Conservation (phyloP, 73 alveolate species). For the Stentor coeruleus region DNA sequence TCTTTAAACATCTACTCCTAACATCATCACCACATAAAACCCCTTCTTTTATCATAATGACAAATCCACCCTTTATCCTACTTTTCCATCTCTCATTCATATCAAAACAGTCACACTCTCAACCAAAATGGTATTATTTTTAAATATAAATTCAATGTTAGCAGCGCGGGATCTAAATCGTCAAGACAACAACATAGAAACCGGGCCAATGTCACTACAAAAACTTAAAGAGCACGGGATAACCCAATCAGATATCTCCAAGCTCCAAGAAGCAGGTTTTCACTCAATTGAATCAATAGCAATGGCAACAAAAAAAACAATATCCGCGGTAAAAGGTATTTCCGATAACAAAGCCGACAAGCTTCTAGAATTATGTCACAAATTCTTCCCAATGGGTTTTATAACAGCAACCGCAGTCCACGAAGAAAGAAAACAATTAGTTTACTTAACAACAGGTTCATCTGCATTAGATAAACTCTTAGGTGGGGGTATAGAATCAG, state of each 20-base stretch:
- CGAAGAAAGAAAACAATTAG: constrained; percentile 72
- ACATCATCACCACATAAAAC: no score
- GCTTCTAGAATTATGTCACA: constrained; percentile 65
- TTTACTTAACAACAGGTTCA: constrained; percentile 84
- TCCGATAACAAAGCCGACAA: constrained; percentile 89
- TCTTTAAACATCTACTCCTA: no score
- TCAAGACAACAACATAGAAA: no score
- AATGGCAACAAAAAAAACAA: constrained; percentile 81
- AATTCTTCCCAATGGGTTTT: constrained; percentile 73
- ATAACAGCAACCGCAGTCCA: constrained; percentile 71
- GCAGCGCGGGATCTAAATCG: no score
- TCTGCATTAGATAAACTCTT: constrained; percentile 75
- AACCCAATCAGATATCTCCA: constrained; percentile 77
- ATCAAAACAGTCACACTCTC: no score
- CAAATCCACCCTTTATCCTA: no score
- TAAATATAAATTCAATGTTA: no score
- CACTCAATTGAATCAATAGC: constrained; percentile 81
- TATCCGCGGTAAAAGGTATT: constrained; percentile 79
- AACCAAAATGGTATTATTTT: no score
- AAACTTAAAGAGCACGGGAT: constrained; percentile 56
- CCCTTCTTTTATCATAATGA: no score
- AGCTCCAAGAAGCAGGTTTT: constrained; percentile 91
- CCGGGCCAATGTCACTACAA: constrained; percentile 19
- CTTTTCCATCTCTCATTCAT: no score
- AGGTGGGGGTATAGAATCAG: constrained; percentile 95